Base-by-base conservation (phyloP, 495 filamentous ascomycete species). In the Wilcoxina mikolae region DNA sequence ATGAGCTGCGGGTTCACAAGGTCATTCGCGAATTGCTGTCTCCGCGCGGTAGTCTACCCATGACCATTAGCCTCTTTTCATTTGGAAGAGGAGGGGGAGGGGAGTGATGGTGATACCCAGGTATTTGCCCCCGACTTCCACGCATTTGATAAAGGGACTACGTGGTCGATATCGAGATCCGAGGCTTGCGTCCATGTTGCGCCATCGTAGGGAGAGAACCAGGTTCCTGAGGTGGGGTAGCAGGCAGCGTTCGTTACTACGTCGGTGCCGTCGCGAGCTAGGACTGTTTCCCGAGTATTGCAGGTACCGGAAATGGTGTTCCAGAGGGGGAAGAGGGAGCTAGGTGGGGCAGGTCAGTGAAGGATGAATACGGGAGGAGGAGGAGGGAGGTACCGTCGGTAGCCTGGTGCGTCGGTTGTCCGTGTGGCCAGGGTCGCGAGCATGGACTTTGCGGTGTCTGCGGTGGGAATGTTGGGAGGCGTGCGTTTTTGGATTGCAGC, bases 141-240 rank as follows among this genome's bases (percentile, higher is more conserved):
- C 5, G 83, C 82, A 63, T 54, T 25, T 59, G 77, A 78, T 41
- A 87, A 61, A 0, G 83, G 83, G 15, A 87, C 82, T 64, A 87
- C 69, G 65, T 87, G 83, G 60, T 87, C 83, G 53, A 87, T 85
- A 58, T 86, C 62, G 1, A 87, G 56, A 65, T 86, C 82, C 5
- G 73, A 74, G 0, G 80, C 71, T 3, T 68, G 67, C 0, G 79
- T 81, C 82, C 82, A 86, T 2, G 72, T 80, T 0, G 69, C 80
- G 0, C 82, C 81, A 58, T 87, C 83, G 62, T 80, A 87, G 0
- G 79, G 78, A 20, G 74, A 78, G 18, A 58, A 67, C 83, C 83
- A 87, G 9, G 65, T 68, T 3, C 83, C 83, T 25, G 70, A 74
- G 3, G 71, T 78, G 0, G 78, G 66, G 3, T 73, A 65, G 61